Evolutionary conservation across 768 basidiomycete genomes (phyloP).

Genomic region (Amanita brunnescens): DNA sequence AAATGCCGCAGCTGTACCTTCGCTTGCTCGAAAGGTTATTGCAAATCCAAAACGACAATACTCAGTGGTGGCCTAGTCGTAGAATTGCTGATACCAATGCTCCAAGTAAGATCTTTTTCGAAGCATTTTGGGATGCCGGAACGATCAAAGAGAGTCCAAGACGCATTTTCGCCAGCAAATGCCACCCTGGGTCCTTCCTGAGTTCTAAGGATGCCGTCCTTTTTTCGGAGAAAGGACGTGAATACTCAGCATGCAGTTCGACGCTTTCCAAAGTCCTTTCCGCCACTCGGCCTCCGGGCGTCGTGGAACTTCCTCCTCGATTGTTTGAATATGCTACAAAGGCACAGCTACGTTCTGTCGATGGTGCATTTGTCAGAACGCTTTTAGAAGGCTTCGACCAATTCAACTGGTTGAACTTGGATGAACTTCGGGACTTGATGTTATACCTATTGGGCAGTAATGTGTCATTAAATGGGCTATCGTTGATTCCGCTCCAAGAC

Average conservation of each 20-base stretch:
- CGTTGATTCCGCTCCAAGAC: constrained; percentile 29
- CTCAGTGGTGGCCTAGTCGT: constrained; percentile 31
- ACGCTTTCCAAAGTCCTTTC: constrained; percentile 16
- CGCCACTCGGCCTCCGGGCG: constrained; percentile 13
- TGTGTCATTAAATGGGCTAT: constrained; percentile 18
- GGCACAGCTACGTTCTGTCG: constrained; percentile 15
- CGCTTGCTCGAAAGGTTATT: constrained; percentile 24
- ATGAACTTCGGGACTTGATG: constrained; percentile 19
- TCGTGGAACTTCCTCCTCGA: constrained; percentile 15
- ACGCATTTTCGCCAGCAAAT: constrained; percentile 19
- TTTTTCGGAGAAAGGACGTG: constrained; percentile 13
- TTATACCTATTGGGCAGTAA: constrained; percentile 16
- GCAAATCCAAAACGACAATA: constrained; percentile 9
- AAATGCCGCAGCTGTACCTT: constrained; percentile 30
- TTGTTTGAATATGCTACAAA: constrained; percentile 13
- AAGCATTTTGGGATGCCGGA: constrained; percentile 22
- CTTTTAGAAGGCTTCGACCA: constrained; percentile 8
- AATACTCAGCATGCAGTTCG: constrained; percentile 5
- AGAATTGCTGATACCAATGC: constrained; percentile 12
- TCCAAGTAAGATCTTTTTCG: constrained; percentile 13
- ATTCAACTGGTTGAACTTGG: constrained; percentile 8
- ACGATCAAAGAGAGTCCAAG: constrained; percentile 16
- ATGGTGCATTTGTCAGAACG: constrained; percentile 18
- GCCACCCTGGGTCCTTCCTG: constrained; percentile 9
- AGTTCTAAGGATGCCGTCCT: constrained; percentile 17